Percentiles rank a stretch among this genome's conserved stretches.
phyloP scores from a whole-genome alignment of 2,329 filamentous ascomycete genomes.

The Trichoderma atroviride region DNA sequence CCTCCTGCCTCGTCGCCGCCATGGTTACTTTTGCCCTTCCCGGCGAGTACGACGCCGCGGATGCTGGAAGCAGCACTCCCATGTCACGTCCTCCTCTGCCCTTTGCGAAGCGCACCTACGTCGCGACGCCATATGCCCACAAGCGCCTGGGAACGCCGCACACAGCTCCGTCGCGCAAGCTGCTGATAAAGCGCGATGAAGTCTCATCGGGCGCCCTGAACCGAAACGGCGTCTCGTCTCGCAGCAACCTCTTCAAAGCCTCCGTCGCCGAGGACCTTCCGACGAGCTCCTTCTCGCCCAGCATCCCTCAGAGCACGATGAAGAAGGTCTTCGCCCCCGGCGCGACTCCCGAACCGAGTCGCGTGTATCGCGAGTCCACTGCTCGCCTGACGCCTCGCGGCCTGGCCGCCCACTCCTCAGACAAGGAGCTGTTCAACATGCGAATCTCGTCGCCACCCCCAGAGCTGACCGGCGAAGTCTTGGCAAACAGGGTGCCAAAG shows the following conservation, averaged over 20 bases:
- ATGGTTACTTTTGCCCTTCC: constrained; percentile 48
- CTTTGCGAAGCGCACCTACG: constrained; percentile 48
- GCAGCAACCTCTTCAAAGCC: constrained; percentile 50
- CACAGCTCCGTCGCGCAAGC: constrained; percentile 42
- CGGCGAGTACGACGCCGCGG: constrained; percentile 40
- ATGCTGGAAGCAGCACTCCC: constrained; percentile 41
- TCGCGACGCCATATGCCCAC: constrained; percentile 42
- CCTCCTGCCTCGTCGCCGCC: neutral
- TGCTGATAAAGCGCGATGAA: constrained; percentile 42
- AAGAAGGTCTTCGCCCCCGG: constrained; percentile 53
- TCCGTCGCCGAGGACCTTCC: constrained; percentile 43
- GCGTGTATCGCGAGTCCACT: constrained; percentile 49
- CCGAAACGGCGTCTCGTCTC: constrained; percentile 41
- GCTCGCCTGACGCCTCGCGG: constrained; percentile 53
- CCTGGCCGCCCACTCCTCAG: constrained; percentile 52
- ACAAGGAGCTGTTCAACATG: constrained; percentile 59
- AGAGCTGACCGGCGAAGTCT: constrained; percentile 57
- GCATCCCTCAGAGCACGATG: constrained; percentile 47
- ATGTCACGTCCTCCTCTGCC: constrained; percentile 46
- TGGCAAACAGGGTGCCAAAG: constrained; percentile 57
- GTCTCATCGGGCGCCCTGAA: constrained; percentile 42
- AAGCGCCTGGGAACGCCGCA: constrained; percentile 46
- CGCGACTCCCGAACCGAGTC: constrained; percentile 48
- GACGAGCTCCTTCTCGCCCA: constrained; percentile 48
- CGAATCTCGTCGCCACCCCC: constrained; percentile 60